Evolutionary conservation across 257 asterid genomes (phyloP).

Genomic region (Forsythia viridissima): DNA sequence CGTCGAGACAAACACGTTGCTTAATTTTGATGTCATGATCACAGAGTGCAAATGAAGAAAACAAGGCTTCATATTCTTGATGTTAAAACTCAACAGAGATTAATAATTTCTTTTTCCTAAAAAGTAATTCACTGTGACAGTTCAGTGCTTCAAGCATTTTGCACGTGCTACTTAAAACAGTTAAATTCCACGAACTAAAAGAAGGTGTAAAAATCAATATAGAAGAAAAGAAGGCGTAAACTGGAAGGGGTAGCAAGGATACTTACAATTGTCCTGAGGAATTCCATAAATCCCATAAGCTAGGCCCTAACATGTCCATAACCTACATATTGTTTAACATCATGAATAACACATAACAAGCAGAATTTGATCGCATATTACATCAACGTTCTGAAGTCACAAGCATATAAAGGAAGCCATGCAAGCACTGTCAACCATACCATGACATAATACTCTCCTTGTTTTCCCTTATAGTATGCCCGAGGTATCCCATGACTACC

Average conservation of each 20-base stretch:
- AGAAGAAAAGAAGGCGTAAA: too few species aligned
- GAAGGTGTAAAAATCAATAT: too few species aligned
- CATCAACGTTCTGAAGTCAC: neutral
- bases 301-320: conserved; percentile 59
- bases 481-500: conserved; percentile 52
- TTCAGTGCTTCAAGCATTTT: too few species aligned
- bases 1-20: too few species aligned
- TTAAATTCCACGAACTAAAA: too few species aligned
- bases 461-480: conserved; percentile 51
- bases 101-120: too few species aligned
- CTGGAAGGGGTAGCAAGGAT: neutral
- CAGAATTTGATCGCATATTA: neutral
- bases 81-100: too few species aligned
- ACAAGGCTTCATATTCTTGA: too few species aligned
- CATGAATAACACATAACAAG: neutral
- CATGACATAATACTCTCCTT: conserved; percentile 50
- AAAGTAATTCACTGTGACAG: too few species aligned
- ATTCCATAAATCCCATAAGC: conserved; percentile 61
- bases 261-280: conserved; percentile 55
- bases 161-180: too few species aligned
- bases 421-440: conserved; percentile 24
- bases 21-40: too few species aligned
- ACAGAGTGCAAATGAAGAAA: too few species aligned
- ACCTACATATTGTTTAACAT: conserved; percentile 33
- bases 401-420: neutral